Conservation (phyloP, 495 filamentous ascomycete species). For the Mytilinidion resinicola region DNA sequence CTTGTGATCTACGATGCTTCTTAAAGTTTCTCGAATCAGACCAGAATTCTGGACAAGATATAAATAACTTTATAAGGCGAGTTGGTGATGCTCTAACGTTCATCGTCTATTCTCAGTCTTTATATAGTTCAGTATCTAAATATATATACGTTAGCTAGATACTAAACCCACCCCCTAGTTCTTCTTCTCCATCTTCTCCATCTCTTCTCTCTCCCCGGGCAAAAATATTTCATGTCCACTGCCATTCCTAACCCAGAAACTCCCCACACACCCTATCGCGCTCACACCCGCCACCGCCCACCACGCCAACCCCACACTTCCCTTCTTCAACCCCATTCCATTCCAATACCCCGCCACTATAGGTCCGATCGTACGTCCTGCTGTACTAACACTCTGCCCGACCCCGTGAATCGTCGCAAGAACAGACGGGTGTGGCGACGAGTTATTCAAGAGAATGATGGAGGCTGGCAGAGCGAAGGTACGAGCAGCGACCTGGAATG, state of each 20-base stretch:
- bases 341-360: constrained; percentile 31
- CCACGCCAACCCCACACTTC: constrained; percentile 31
- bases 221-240: constrained; percentile 33
- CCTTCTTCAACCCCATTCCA: constrained; percentile 30
- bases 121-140: no score
- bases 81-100: no score
- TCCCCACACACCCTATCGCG: constrained; percentile 27
- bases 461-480: constrained; percentile 31
- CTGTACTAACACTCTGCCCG: constrained; percentile 27
- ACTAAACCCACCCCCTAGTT: no score
- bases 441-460: constrained; percentile 34
- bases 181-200: neutral
- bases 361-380: constrained; percentile 30
- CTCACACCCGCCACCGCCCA: constrained; percentile 26
- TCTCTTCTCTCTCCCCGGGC: constrained; percentile 24
- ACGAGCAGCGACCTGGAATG: constrained; percentile 29
- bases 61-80: no score
- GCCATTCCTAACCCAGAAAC: constrained; percentile 32
- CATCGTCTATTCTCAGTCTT: no score
- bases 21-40: no score
- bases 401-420: constrained; percentile 33
- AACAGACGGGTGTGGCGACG: constrained; percentile 30
- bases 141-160: no score
- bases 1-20: no score
- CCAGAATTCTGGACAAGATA: no score